Conservation (phyloP, 208 protist genomes). For the Leishmania guyanensis region DNA sequence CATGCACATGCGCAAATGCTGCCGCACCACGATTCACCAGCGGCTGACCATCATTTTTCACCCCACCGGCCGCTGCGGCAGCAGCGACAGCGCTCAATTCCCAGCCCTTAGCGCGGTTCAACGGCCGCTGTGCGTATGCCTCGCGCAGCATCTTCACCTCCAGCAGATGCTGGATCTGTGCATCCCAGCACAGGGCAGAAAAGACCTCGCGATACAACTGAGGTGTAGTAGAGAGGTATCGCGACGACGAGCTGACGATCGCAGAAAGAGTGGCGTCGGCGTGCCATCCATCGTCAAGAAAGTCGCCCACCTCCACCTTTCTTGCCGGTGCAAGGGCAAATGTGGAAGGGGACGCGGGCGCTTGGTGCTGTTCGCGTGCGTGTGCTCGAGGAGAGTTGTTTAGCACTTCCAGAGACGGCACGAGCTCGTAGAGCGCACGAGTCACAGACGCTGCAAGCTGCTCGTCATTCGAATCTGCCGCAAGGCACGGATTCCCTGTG, state of each 20-base stretch:
- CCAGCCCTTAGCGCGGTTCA: conserved; percentile 26
- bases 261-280: neutral
- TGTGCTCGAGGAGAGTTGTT: conserved; percentile 29
- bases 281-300: neutral
- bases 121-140: conserved; percentile 8
- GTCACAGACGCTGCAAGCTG: neutral
- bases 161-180: conserved; percentile 8
- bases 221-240: neutral
- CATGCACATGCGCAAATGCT: neutral
- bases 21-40: neutral
- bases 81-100: conserved; percentile 7
- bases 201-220: conserved; percentile 22
- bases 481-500: conserved; percentile 61
- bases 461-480: neutral
- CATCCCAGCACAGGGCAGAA: conserved; percentile 30
- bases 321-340: neutral
- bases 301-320: neutral
- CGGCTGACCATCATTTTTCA: neutral
- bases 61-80: neutral
- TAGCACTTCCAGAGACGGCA: conserved; percentile 41
- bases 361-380: neutral
- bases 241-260: neutral
- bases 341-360: neutral
- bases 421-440: neutral
- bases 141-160: conserved; percentile 21